These are phyloP conservation scores for Scleroderma bovista DNA, from an alignment of 768 basidiomycete species.

Conservation along the genomic window DNA sequence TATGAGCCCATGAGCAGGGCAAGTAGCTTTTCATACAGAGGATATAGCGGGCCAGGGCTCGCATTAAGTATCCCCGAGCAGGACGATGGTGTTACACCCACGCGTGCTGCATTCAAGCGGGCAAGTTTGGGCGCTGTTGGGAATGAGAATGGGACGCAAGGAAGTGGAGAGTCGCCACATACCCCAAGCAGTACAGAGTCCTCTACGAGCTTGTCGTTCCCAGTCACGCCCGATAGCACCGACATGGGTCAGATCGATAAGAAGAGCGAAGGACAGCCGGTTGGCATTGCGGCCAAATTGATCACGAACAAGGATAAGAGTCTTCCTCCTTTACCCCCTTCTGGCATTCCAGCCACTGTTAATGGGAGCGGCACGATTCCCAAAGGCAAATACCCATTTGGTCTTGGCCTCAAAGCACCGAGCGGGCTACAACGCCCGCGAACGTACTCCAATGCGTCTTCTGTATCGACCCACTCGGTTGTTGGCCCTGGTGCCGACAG, in stretches of 20 bases:
- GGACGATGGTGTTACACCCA: constrained; percentile 26
- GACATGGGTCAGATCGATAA: constrained; percentile 4
- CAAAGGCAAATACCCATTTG: constrained; percentile 18
- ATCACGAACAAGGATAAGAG: constrained; percentile 22
- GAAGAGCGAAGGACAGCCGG: background rate
- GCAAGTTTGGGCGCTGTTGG: constrained; percentile 20
- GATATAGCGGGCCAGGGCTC: constrained; percentile 6
- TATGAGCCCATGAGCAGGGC: constrained; percentile 11
- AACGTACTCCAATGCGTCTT: constrained; percentile 32
- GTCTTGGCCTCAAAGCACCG: constrained; percentile 10
- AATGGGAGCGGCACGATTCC: background rate
- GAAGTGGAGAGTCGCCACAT: constrained; percentile 13
- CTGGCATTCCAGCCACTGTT: background rate
- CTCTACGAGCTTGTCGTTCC: constrained; percentile 25
- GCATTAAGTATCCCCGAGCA: constrained; percentile 27
- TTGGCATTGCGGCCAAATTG: constrained; percentile 10
- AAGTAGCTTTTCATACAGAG: constrained; percentile 4
- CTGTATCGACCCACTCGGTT: constrained; percentile 16
- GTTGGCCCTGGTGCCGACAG: background rate
- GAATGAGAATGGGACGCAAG: background rate
- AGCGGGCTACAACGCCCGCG: constrained; percentile 19
- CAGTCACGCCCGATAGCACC: constrained; percentile 21
- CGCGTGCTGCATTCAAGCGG: constrained; percentile 23
- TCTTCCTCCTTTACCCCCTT: constrained; percentile 27
- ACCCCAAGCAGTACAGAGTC: constrained; percentile 29